Conservation (phyloP, 768 basidiomycete species). For the Lactarius pseudohatsudake region DNA sequence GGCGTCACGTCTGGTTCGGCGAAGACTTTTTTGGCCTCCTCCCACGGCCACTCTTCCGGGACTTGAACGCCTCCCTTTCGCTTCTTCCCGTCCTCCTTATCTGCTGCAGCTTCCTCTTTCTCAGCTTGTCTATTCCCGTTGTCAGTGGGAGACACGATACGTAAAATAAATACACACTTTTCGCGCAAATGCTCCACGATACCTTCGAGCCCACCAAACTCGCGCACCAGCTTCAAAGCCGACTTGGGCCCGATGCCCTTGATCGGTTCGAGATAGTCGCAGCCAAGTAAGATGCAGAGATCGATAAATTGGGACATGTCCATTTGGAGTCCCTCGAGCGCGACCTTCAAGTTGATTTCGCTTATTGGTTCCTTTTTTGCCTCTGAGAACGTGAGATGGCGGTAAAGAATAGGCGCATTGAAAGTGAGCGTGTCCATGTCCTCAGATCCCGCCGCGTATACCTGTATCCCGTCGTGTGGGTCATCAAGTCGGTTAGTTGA, state of each 20-base stretch:
- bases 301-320: conserved; percentile 97
- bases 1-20: conserved; percentile 86
- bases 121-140: conserved; percentile 40
- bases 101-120: conserved; percentile 42
- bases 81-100: conserved; percentile 54
- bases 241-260: conserved; percentile 95
- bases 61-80: conserved; percentile 76
- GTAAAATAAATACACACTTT: conserved; percentile 49
- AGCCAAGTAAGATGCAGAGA: conserved; percentile 93
- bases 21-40: conserved; percentile 90
- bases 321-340: conserved; percentile 89
- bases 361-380: conserved; percentile 96
- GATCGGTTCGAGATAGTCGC: conserved; percentile 99
- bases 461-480: conserved; percentile 45
- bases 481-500: not conserved
- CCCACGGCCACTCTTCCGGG: conserved; percentile 97
- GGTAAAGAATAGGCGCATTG: conserved; percentile 83
- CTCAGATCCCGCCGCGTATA: conserved; percentile 96
- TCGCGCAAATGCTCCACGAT: conserved; percentile 78
- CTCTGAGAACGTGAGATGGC: conserved; percentile 97
- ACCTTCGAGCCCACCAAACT: conserved; percentile 67
- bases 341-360: conserved; percentile 81
- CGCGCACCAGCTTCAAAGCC: conserved; percentile 88
- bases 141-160: conserved; percentile 12
- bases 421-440: conserved; percentile 99